Percentiles rank a stretch among this genome's conserved stretches.
These are phyloP conservation scores for Lachnellula arida DNA, from an alignment of 2,329 filamentous ascomycete species.

Conservation along the genomic window DNA sequence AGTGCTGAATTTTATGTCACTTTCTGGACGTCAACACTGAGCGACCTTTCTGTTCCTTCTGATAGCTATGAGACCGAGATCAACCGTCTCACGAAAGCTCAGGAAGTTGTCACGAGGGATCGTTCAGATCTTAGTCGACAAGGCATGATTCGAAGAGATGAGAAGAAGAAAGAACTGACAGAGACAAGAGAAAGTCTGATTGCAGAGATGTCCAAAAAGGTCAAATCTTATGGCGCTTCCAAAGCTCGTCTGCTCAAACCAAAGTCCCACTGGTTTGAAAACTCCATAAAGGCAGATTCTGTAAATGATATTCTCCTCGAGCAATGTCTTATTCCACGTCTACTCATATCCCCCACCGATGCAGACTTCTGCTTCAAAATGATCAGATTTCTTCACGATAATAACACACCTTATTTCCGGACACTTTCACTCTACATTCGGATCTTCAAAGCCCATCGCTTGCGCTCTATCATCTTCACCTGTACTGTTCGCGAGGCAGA, in stretches of 20 bases:
- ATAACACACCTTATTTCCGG: conserved; percentile 79
- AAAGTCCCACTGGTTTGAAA: conserved; percentile 73
- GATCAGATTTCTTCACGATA: conserved; percentile 80
- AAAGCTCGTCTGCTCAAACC: conserved; percentile 68
- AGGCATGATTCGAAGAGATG: conserved; percentile 62
- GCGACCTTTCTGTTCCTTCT: conserved; percentile 73
- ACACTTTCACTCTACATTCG: conserved; percentile 79
- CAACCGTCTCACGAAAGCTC: conserved; percentile 61
- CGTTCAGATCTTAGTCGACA: conserved; percentile 66
- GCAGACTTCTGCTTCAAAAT: conserved; percentile 85
- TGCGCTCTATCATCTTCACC: conserved; percentile 79
- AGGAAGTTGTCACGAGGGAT: conserved; percentile 63
- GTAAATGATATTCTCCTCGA: conserved; percentile 78
- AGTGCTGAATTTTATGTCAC: conserved; percentile 79
- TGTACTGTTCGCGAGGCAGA: conserved; percentile 89
- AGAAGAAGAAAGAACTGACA: conserved; percentile 63
- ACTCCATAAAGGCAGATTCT: conserved; percentile 56
- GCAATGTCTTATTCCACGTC: conserved; percentile 85
- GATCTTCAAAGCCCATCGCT: conserved; percentile 76
- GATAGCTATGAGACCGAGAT: conserved; percentile 75
- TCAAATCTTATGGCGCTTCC: conserved; percentile 62
- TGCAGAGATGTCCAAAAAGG: conserved; percentile 68
- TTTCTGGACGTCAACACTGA: conserved; percentile 86
- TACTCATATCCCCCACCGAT: conserved; percentile 78
- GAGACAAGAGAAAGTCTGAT: conserved; percentile 65